Conservation (phyloP, 2,329 filamentous ascomycete genomes). For the Neoascochyta sp. region DNA sequence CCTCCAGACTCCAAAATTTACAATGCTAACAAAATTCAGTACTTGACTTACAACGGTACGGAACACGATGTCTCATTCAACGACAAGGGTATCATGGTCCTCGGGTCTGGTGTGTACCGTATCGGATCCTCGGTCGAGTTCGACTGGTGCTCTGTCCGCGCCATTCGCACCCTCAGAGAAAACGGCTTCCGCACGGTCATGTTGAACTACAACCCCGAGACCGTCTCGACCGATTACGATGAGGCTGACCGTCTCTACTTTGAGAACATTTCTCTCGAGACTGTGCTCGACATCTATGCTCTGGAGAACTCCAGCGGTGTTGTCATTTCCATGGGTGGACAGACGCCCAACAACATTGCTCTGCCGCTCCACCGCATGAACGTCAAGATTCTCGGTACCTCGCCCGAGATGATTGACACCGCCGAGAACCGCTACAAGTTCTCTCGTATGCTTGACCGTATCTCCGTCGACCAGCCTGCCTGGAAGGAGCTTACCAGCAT, state of each 20-base stretch:
- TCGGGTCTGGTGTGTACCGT: slow-evolving; percentile 92
- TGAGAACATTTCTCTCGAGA: slow-evolving; percentile 89
- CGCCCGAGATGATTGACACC: slow-evolving; percentile 97
- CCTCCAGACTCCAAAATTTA: too few relatives aligned
- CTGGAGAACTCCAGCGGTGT: slow-evolving; percentile 80
- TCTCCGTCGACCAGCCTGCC: slow-evolving; percentile 90
- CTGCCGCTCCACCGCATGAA: slow-evolving; percentile 82
- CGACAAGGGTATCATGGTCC: slow-evolving; percentile 91
- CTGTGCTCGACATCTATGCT: slow-evolving; percentile 88
- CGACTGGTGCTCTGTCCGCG: slow-evolving; percentile 96
- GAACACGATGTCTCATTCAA: slow-evolving; percentile 81
- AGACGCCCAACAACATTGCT: slow-evolving; percentile 97
- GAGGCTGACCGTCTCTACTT: slow-evolving; percentile 95
- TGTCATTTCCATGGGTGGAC: slow-evolving; percentile 92
- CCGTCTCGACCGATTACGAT: slow-evolving; percentile 85
- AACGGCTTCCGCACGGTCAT: slow-evolving; percentile 91
- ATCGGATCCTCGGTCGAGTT: slow-evolving; percentile 98
- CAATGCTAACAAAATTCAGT: too few relatives aligned
- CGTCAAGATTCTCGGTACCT: slow-evolving; percentile 90
- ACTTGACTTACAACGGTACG: slow-evolving; percentile 89
- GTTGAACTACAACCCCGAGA: slow-evolving; percentile 93
- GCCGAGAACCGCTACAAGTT: slow-evolving; percentile 99
- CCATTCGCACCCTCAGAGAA: slow-evolving; percentile 83
- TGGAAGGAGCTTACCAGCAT: slow-evolving; percentile 98
- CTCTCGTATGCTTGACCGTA: slow-evolving; percentile 93